Evolutionary conservation across 1,284 basidiomycete species (phyloP).

Genomic region (Pterulicium gracile): DNA sequence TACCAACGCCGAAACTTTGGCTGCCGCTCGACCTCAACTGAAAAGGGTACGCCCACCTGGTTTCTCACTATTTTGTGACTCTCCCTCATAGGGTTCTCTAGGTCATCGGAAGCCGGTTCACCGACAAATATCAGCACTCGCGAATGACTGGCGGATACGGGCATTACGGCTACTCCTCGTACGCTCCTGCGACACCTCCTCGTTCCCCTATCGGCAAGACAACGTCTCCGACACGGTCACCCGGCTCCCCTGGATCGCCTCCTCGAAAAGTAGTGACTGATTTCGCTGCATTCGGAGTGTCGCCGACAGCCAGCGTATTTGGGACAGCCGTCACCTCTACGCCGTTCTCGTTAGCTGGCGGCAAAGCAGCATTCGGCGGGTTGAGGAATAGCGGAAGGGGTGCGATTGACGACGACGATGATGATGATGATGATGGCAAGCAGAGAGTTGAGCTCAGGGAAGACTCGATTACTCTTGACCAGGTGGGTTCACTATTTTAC

Average conservation of each 20-base stretch:
- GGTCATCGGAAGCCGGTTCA: slow-evolving; percentile 89
- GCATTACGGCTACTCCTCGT: slow-evolving; percentile 35
- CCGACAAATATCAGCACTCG: slow-evolving; percentile 84
- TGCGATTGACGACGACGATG: slow-evolving; percentile 43
- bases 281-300: slow-evolving; percentile 84
- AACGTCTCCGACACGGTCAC: slow-evolving; percentile 24
- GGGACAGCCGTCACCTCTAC: slow-evolving; percentile 69
- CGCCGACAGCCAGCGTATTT: slow-evolving; percentile 63
- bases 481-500: slow-evolving; percentile 39
- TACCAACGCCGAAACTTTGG: slow-evolving; percentile 62
- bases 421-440: slow-evolving; percentile 48
- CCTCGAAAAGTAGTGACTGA: slow-evolving; percentile 80
- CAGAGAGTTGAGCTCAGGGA: slow-evolving; percentile 68
- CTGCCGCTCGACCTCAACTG: slow-evolving; percentile 70
- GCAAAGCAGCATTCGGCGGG: slow-evolving; percentile 70
- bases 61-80: slow-evolving; percentile 7
- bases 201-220: slow-evolving; percentile 28
- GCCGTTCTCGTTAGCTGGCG: slow-evolving; percentile 71
- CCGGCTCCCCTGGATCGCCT: slow-evolving; percentile 38
- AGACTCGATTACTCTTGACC: slow-evolving; percentile 79
- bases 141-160: slow-evolving; percentile 43
- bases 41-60: slow-evolving; percentile 50
- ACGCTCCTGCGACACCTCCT: slow-evolving; percentile 36
- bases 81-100: slow-evolving; percentile 20
- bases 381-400: slow-evolving; percentile 38